A percentile compares a stretch with the other conserved stretches of the same genome.
phyloP scores from a whole-genome alignment of 1,284 basidiomycete genomes.

The Ustilago loliicola region DNA sequence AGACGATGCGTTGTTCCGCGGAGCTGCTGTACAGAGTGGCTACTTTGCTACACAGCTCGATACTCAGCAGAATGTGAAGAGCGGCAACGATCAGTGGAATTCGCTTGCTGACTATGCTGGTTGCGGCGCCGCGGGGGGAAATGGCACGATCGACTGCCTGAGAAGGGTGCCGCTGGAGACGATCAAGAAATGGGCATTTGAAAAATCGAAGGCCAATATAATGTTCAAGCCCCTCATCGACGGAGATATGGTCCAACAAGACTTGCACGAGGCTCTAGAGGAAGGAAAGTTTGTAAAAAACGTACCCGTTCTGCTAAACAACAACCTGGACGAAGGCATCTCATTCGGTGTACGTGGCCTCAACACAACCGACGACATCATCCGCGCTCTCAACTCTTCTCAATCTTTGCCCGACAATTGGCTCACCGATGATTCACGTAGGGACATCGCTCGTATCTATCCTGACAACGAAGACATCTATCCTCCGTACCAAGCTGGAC shows the following conservation, averaged over 20 bases:
- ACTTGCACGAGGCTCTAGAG: conserved; percentile 35
- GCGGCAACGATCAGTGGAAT: conserved; percentile 19
- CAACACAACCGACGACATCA: conserved; percentile 31
- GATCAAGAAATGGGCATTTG: conserved; percentile 31
- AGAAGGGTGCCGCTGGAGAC: conserved; percentile 27
- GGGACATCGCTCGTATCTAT: conserved; percentile 18
- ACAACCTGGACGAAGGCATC: conserved; percentile 38
- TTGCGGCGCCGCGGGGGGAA: conserved; percentile 8
- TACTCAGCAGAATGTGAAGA: conserved; percentile 9
- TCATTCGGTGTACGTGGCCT: conserved; percentile 39
- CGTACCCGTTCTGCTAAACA: conserved; percentile 19
- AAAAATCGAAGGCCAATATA: not conserved
- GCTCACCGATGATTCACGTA: not conserved
- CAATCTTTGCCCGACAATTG: conserved; percentile 22
- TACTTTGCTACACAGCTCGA: conserved; percentile 28
- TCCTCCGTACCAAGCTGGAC: conserved; percentile 37
- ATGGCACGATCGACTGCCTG: conserved; percentile 28
- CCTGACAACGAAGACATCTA: conserved; percentile 47
- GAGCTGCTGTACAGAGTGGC: conserved; percentile 18
- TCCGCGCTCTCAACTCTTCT: conserved; percentile 12
- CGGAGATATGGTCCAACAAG: conserved; percentile 33
- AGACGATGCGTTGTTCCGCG: conserved; percentile 30
- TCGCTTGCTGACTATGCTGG: conserved; percentile 16
- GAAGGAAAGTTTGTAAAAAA: conserved; percentile 27
- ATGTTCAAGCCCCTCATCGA: conserved; percentile 31